Evolutionary conservation across 2,329 filamentous ascomycete species (phyloP), one percentile per base, ranked within the genome.

Genomic region (Calonectria naviculata): DNA sequence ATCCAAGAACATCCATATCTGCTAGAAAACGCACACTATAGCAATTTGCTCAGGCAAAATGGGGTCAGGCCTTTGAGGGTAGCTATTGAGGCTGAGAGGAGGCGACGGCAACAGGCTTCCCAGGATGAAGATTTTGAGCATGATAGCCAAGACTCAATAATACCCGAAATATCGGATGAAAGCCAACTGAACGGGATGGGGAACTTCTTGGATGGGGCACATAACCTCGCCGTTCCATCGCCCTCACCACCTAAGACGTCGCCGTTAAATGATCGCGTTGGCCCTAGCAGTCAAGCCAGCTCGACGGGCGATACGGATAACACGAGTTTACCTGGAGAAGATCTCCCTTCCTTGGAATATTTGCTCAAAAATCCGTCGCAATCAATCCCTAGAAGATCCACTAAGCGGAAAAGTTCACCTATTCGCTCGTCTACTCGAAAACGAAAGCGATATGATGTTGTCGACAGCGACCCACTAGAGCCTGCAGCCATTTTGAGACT

Each of bases 1-100:
- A 91, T 91, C 8, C 89, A 91, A 76, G 84, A 91, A 75, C 89
- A 90, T 52, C 89, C 89, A 4, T 91, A 91, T 72, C 80, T 88
- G 7, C 81, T 91, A 5, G 89, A 91, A 72, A 88, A 85, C 76
- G 88, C 85, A 0, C 85, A 87, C 31, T 91, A 90, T 77, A 87
- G 85, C 66, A 87, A 81, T 4, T 80, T 85, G 24, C 85, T 90
- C 74, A 89, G 87, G 75, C 85, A 86, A 4, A 89, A 89, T 68
- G 89, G 89, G 28, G 80, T 91, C 31, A 86, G 85, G 64, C 89
- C 89, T 0, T 76, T 91, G 38, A 84, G 84, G 65, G 81, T 89
- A 46, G 78, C 83, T 13, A 78, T 78, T 71, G 69, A 81, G 68
- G 60, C 76, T 66, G 72, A 80, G 49, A 78, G 78, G 31, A 68